Evolutionary conservation across 306 rosid genomes (phyloP), one percentile per base, ranked within the genome.

Genomic region (Lathyrus aphaca): DNA sequence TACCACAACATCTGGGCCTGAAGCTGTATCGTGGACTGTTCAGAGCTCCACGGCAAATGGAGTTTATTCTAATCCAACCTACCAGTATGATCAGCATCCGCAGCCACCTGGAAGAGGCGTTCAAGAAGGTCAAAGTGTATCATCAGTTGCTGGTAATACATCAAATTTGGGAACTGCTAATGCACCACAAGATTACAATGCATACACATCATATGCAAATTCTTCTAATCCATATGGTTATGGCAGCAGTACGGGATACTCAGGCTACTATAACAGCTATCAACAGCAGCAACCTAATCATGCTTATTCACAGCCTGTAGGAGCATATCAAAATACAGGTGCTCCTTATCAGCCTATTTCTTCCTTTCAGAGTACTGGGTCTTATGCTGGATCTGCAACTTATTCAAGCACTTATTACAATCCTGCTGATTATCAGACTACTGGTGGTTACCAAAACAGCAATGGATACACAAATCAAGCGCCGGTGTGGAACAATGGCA

Each of bases 301-400:
- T 74, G 68, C 97, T 72, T 91, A 91, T 83, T 77, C 99, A 73
- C 99, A 94, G 83, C 89, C 95, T 27, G 97, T 91, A 87, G 98
- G 96, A 82, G 88, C 99, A 77, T 87, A 91, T 86, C 97, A 91
- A 95, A 95, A 91, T 82, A 87, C 99, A 95, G 99, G 99, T 89
- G 97, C 97, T 95, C 99, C 99, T 95, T 91, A 91, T 88, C 99
- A 90, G 97, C 96, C 98, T 89, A 74, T 86, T 90, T 93, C 98
- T 85, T 89, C 96, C 86, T 91, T 91, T 95, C 99, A 82, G 92
- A 91, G 89, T 95, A 86, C 92, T 74, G 99, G 96, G 89, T 95
- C 96, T 86, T 89, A 91, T 95, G 95, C 95, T 89, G 97, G 89
- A 85, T 86, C 99, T 61, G 76, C 97, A 87, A 95, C 87, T 87